A percentile compares a stretch with the other conserved stretches of the same genome.
These are phyloP conservation scores for Eucalyptus virginea DNA, from an alignment of 345 rosid species.

Conservation along the genomic window DNA sequence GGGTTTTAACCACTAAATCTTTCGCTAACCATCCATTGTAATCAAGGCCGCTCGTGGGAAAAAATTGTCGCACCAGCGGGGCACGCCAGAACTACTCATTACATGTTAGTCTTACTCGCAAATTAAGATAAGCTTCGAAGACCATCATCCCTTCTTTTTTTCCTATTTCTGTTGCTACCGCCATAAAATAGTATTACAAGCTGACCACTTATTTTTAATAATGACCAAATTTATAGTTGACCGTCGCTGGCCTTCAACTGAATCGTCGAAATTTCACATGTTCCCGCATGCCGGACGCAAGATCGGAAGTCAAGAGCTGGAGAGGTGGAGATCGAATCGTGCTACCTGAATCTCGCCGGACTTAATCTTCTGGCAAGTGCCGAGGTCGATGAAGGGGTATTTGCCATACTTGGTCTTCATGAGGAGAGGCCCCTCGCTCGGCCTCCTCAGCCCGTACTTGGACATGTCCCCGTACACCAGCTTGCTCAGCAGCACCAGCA, in stretches of 20 bases:
- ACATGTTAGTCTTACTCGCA: neutral
- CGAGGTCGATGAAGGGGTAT: slow-evolving; percentile 41
- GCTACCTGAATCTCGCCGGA: slow-evolving; percentile 34
- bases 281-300: neutral
- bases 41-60: neutral
- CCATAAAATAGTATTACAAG: neutral
- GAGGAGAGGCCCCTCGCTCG: slow-evolving; percentile 11
- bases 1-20: neutral
- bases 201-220: neutral
- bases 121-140: neutral
- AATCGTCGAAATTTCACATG: neutral
- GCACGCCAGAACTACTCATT: neutral
- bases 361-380: slow-evolving; percentile 20
- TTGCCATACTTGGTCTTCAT: slow-evolving; percentile 31
- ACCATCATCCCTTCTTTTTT: neutral
- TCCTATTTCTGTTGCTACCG: neutral
- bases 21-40: neutral
- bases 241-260: neutral
- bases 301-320: neutral
- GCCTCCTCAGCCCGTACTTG: slow-evolving; percentile 12
- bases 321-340: neutral
- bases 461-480: slow-evolving; percentile 31
- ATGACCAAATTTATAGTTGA: neutral
- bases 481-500: slow-evolving; percentile 20
- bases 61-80: neutral